Base-by-base conservation (phyloP, 345 rosid species). In the Sapria himalayana region DNA sequence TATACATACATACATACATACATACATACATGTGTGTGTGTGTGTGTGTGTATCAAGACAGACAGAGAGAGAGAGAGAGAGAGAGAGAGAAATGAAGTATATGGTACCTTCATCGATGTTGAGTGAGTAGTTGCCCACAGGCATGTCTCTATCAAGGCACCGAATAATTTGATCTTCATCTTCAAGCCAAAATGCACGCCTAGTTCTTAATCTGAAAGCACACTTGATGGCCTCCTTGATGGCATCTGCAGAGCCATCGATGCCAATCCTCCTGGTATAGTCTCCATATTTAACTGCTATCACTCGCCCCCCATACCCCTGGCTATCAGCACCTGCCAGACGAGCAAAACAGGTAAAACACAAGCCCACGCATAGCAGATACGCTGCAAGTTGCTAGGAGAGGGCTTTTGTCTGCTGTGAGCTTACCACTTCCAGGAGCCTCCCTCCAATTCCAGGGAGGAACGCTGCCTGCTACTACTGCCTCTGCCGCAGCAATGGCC, bases 391-490 rank as follows among this genome's bases (percentile, higher is more conserved):
- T n/a, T n/a, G n/a, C n/a, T n/a, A n/a, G n/a, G n/a, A n/a, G n/a
- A n/a, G n/a, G n/a, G n/a, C n/a, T n/a, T n/a, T n/a, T n/a, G n/a
- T n/a, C n/a, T n/a, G n/a, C n/a, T n/a, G n/a, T n/a, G n/a, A n/a
- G 45, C 57, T 60, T 64, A 66, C 95, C 95, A 49, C 64, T 82
- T 62, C 78, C 95, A 24, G 98, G 86, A 37, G 84, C 55, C 33
- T 89, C 95, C 57, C 95, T 74, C 98, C 98, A 89, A 51, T 72
- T 76, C 98, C 98, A 89, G 23, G 98, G 93, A 67, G 95, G 84
- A 62, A 89, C 92, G 52, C 84, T 93, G 44, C 67, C 61, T 4
- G 81, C 81, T 41, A 73, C 65, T 38, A 79, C 91, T 34, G 91
- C 85, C 56, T 89, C 95, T 34, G 86, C 74, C 45, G 84, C 41